Conservation (phyloP, 768 basidiomycete genomes). For the Tylopilus sp. region DNA sequence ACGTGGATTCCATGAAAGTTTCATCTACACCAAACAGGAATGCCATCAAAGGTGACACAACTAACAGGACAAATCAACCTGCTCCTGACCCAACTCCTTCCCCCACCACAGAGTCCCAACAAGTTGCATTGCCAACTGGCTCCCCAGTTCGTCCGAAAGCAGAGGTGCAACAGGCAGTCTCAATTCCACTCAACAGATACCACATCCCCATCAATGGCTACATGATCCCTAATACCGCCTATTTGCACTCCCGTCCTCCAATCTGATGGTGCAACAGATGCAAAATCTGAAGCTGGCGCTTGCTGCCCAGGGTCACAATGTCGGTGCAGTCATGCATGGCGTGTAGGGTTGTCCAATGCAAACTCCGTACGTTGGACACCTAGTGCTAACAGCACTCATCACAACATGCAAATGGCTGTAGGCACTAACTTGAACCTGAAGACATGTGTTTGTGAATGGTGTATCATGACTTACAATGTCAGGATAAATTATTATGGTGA, state of each 20-base stretch:
- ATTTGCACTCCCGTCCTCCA: slow-evolving; percentile 35
- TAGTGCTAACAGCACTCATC: slow-evolving; percentile 28
- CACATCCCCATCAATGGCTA: slow-evolving; percentile 45
- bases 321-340: slow-evolving; percentile 34
- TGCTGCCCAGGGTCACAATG: slow-evolving; percentile 38
- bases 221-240: slow-evolving; percentile 33
- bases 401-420: slow-evolving; percentile 27
- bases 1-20: slow-evolving; percentile 36
- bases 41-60: slow-evolving; percentile 28
- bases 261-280: slow-evolving; percentile 55
- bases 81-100: slow-evolving; percentile 11
- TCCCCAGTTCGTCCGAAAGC: slow-evolving; percentile 49
- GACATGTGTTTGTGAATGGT: too few relatives aligned
- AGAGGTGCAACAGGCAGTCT: slow-evolving; percentile 41
- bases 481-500: too few relatives aligned
- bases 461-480: too few relatives aligned
- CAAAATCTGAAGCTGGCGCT: slow-evolving; percentile 58
- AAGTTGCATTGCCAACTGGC: slow-evolving; percentile 20
- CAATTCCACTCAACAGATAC: slow-evolving; percentile 44
- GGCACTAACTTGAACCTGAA: slow-evolving; percentile 34
- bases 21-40: slow-evolving; percentile 17
- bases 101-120: slow-evolving; percentile 20
- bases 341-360: slow-evolving; percentile 37
- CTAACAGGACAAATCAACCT: slow-evolving; percentile 28
- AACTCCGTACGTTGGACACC: slow-evolving; percentile 28